phyloP scores from a whole-genome alignment of 345 rosid genomes.

The Populus davidiana region DNA sequence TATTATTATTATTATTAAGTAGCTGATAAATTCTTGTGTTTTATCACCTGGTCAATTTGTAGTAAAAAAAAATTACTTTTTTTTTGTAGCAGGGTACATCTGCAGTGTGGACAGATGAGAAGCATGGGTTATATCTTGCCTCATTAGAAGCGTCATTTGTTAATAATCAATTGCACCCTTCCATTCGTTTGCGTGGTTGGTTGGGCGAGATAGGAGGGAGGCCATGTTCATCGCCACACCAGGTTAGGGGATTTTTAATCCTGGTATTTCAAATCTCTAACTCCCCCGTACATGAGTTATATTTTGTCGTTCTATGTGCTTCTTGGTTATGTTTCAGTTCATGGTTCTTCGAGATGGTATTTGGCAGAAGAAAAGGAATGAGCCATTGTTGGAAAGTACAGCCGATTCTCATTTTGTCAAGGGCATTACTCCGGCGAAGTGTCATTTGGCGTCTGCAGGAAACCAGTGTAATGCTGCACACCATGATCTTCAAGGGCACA shows the following conservation, averaged over 20 bases:
- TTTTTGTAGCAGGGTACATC: slow-evolving; percentile 39
- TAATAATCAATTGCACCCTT: slow-evolving; percentile 43
- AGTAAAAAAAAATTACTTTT: too few species aligned
- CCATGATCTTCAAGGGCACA: slow-evolving; percentile 18
- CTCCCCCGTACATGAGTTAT: neutral
- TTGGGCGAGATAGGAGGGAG: slow-evolving; percentile 17
- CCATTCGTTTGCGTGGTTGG: slow-evolving; percentile 23
- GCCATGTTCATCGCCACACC: slow-evolving; percentile 26
- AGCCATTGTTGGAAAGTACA: slow-evolving; percentile 30
- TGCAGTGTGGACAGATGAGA: slow-evolving; percentile 70
- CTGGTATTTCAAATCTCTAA: neutral
- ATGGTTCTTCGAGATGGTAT: slow-evolving; percentile 39
- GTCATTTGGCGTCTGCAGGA: slow-evolving; percentile 10
- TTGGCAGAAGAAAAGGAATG: slow-evolving; percentile 42
- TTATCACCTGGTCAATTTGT: neutral
- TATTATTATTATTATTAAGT: neutral
- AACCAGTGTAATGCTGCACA: slow-evolving; percentile 8
- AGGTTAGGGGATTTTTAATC: slow-evolving; percentile 40
- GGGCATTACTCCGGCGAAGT: slow-evolving; percentile 17
- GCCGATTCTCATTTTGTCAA: slow-evolving; percentile 35
- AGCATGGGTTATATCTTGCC: slow-evolving; percentile 54
- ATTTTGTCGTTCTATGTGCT: slow-evolving; percentile 5
- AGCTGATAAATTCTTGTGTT: neutral
- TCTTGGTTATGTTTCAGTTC: slow-evolving; percentile 32
- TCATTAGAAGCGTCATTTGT: slow-evolving; percentile 67